These are phyloP conservation scores for Hypericum perforatum DNA, from an alignment of 345 rosid genomes.

Conservation along the genomic window DNA sequence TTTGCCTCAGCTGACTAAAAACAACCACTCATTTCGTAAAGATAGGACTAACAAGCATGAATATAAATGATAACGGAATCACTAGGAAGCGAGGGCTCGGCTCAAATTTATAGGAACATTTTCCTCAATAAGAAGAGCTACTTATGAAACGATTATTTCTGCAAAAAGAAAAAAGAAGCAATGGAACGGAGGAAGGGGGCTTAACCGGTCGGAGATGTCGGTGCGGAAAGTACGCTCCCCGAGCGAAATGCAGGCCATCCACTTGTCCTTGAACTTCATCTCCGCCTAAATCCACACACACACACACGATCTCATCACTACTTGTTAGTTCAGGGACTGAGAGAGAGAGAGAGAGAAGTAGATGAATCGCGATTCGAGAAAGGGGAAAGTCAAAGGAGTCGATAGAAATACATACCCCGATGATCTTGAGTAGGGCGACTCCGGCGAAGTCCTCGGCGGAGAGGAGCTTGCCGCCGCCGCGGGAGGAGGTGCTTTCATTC, in stretches of 20 bases:
- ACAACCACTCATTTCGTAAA: too few species aligned
- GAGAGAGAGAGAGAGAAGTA: background rate
- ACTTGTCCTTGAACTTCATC: constrained; percentile 70
- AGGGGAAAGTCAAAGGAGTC: background rate
- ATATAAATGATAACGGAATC: too few species aligned
- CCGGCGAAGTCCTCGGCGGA: constrained; percentile 68
- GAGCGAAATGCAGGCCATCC: constrained; percentile 81
- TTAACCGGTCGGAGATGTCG: constrained; percentile 58
- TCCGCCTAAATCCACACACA: constrained; percentile 43
- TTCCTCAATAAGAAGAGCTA: too few species aligned
- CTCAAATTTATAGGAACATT: too few species aligned
- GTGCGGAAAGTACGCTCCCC: constrained; percentile 91
- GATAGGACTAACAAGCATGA: too few species aligned
- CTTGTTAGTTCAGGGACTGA: background rate
- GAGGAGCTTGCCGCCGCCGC: constrained; percentile 22
- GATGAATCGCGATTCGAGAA: background rate
- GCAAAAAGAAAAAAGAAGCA: background rate
- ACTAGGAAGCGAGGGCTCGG: too few species aligned
- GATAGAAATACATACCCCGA: constrained; percentile 26
- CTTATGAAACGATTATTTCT: too few species aligned
- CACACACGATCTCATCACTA: background rate
- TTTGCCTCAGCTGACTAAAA: too few species aligned
- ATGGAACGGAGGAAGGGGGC: background rate
- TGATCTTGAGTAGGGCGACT: constrained; percentile 72
- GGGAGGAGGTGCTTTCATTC: constrained; percentile 12